Percentiles rank a stretch among this genome's conserved stretches.
These are phyloP conservation scores for Rosa persica DNA, from an alignment of 306 rosid genomes.

Conservation along the genomic window DNA sequence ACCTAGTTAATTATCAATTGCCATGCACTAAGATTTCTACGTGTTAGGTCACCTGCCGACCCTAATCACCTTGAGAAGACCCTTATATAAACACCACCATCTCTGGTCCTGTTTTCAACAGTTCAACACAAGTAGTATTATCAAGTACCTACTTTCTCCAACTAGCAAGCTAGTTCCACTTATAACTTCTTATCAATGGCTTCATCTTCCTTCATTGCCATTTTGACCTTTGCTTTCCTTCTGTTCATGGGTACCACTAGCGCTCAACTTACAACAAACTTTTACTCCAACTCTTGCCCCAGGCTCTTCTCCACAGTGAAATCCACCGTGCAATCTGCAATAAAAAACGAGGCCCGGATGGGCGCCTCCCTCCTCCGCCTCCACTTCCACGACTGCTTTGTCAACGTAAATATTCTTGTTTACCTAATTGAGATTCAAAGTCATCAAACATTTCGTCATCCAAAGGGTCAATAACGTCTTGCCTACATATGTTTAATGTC, in stretches of 20 bases:
- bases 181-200: constrained; percentile 10
- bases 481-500: not conserved
- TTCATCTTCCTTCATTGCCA: constrained; percentile 18
- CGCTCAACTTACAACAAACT: constrained; percentile 57
- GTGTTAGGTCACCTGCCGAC: constrained; percentile 59
- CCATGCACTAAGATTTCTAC: constrained; percentile 40
- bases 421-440: not conserved
- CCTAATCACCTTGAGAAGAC: constrained; percentile 30
- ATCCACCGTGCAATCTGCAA: constrained; percentile 50
- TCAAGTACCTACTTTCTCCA: not conserved
- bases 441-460: not conserved
- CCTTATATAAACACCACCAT: constrained; percentile 37
- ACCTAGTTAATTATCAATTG: not conserved
- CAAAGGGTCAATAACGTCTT: not conserved
- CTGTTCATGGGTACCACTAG: constrained; percentile 31
- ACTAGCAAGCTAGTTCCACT: constrained; percentile 22
- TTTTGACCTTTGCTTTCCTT: constrained; percentile 32
- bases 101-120: not conserved
- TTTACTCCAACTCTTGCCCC: constrained; percentile 64
- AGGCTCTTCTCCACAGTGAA: constrained; percentile 52
- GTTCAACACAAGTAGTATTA: not conserved
- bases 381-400: constrained; percentile 90
- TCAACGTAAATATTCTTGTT: constrained; percentile 52
- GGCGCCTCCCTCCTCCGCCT: constrained; percentile 96
- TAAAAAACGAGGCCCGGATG: constrained; percentile 72